Base-by-base conservation (phyloP, 176 grass and related monocot species). In the Phoenix dactylifera region DNA sequence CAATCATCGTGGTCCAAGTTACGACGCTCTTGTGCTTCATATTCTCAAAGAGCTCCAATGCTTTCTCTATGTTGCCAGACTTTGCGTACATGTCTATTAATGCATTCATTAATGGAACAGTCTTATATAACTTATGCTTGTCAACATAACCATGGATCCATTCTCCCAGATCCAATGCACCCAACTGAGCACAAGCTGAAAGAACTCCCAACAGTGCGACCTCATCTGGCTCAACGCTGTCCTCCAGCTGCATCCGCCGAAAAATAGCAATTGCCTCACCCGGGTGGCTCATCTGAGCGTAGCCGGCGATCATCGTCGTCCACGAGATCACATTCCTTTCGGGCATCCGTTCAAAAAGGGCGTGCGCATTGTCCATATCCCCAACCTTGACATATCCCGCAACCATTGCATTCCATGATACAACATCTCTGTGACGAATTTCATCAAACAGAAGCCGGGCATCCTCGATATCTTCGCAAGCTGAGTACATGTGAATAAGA, bases 41-140 rank as follows among this genome's bases (percentile, higher is more conserved):
- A 26, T 80, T 59, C 56, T 85, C 76, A 75, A 95, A 95, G 15
- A 95, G 77, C 60, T 88, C 84, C 7, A 81, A 16, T 19, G 81
- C 84, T 68, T 76, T 85, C 16, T 9, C 18, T 24, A 88, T 74
- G 44, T 60, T 79, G 24, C 89, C 83, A 14, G 80, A 95, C 59
- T 88, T 95, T 26, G 77, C 55, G 51, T 95, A 88, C 89, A 95
- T 88, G 63, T 88, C 89, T 18, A 95, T 88, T 62, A 82, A 58
- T 4, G 85, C 75, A 60, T 88, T 95, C 89, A 85, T 85, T 18
- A 88, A 67, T 6, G 72, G 77, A 52, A 76, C 49, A 28, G 67
- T 64, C 55, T 44, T 67, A 18, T 26, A 56, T 51, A 94, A 72
- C 1, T 57, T 25, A 35, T 29, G 54, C 44, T 61, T 84, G 67